Evolutionary conservation across 2,329 filamentous ascomycete species (phyloP).

Genomic region (Trichoderma atroviride): DNA sequence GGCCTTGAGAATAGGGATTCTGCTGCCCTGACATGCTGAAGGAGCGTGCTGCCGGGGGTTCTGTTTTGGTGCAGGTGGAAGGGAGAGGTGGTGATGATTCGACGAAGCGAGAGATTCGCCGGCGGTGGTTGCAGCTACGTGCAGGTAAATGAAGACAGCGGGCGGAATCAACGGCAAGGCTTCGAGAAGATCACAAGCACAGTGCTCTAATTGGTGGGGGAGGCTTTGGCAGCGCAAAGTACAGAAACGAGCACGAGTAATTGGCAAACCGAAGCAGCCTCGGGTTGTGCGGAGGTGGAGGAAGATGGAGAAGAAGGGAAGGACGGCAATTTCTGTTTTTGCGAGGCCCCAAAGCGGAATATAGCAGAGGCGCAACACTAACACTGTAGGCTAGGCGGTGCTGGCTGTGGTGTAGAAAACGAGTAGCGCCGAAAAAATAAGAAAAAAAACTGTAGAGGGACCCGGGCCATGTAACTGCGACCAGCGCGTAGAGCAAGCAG

Average conservation of each 20-base stretch:
- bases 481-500: not conserved
- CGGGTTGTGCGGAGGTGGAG: conserved; percentile 24
- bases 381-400: not conserved
- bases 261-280: conserved; percentile 18
- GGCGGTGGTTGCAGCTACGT: conserved; percentile 9
- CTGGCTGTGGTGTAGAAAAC: conserved; percentile 4
- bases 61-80: not conserved
- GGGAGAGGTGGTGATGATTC: conserved; percentile 9
- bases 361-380: conserved; percentile 18
- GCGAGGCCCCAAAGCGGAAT: conserved; percentile 10
- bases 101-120: conserved; percentile 11
- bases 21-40: conserved; percentile 34
- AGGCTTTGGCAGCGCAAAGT: not conserved
- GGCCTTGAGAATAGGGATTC: conserved; percentile 33
- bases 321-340: conserved; percentile 18
- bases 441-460: not conserved
- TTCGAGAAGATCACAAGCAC: conserved; percentile 23
- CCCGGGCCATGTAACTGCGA: not conserved
- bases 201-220: conserved; percentile 21
- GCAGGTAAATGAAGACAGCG: conserved; percentile 1
- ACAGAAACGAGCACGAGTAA: not conserved
- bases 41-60: not conserved
- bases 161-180: conserved; percentile 13
- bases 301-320: conserved; percentile 14
- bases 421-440: conserved; percentile 18